Percentiles rank a stretch among this genome's conserved stretches.
phyloP scores from a whole-genome alignment of 176 grass and related monocot genomes.

The Carex littledalei region DNA sequence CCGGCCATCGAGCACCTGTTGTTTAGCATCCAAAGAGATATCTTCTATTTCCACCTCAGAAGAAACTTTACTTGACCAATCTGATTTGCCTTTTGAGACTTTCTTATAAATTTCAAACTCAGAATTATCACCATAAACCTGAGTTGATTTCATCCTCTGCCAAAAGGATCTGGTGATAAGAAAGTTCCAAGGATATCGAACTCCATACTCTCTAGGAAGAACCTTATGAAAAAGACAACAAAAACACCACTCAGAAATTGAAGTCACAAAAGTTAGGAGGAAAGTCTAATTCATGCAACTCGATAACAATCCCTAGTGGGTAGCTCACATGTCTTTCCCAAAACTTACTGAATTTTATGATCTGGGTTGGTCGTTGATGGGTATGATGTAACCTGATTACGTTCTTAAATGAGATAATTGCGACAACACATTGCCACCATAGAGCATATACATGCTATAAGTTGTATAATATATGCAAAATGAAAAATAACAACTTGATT shows the following conservation, averaged over 20 bases:
- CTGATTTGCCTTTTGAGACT: conserved; percentile 16
- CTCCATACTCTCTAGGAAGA: conserved; percentile 47
- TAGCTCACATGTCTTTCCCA: background rate
- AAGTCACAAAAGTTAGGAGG: conserved; percentile 6
- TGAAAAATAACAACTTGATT: conserved; percentile 17
- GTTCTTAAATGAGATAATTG: background rate
- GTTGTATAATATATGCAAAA: conserved; percentile 5
- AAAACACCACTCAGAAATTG: background rate
- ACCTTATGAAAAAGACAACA: conserved; percentile 23
- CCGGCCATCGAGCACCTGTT: conserved; percentile 45
- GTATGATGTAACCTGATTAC: background rate
- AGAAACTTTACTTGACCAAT: conserved; percentile 9
- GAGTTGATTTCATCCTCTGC: conserved; percentile 16
- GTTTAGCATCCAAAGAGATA: conserved; percentile 40
- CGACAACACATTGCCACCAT: background rate
- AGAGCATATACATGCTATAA: background rate
- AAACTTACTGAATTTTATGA: background rate
- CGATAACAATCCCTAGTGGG: background rate
- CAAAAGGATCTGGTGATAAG: conserved; percentile 22
- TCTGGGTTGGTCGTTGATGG: background rate
- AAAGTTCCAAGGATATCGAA: conserved; percentile 45
- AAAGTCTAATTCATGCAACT: background rate
- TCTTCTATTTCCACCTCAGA: conserved; percentile 27
- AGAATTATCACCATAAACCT: conserved; percentile 8
- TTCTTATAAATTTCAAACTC: conserved; percentile 17